Evolutionary conservation across 805 yeast species (phyloP).

Genomic region (Candida loeiensis): DNA sequence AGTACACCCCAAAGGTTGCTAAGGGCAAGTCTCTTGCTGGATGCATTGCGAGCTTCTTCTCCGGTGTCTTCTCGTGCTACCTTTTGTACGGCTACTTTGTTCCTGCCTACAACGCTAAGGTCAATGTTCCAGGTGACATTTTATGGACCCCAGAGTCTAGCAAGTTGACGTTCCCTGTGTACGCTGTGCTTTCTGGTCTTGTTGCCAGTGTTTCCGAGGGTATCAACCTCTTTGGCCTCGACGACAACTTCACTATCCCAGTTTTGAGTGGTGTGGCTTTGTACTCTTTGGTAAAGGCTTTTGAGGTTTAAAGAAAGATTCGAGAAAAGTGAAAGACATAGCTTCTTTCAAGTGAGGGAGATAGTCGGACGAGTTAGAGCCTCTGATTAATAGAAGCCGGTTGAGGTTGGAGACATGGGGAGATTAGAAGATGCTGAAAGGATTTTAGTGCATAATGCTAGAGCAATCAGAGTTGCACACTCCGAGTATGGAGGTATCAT

Average conservation of each 20-base stretch:
- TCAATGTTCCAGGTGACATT: constrained; percentile 55
- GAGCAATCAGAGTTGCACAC: too few relatives aligned
- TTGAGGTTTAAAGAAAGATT: constrained; percentile 1
- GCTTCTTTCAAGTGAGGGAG: too few relatives aligned
- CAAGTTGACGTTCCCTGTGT: constrained; percentile 45
- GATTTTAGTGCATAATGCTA: too few relatives aligned
- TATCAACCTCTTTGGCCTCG: constrained; percentile 69
- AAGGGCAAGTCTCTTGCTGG: constrained; percentile 86
- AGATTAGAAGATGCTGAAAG: too few relatives aligned
- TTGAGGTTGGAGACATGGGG: too few relatives aligned
- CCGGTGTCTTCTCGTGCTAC: constrained; percentile 67
- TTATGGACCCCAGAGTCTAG: constrained; percentile 66
- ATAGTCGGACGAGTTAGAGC: too few relatives aligned
- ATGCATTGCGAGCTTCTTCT: constrained; percentile 74
- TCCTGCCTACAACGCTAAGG: constrained; percentile 51
- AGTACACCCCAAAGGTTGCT: constrained; percentile 73
- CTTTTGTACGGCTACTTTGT: constrained; percentile 70
- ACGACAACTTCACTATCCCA: constrained; percentile 94
- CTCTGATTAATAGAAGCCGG: too few relatives aligned
- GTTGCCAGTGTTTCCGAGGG: constrained; percentile 88
- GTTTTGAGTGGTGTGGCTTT: constrained; percentile 72
- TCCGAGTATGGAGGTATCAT: too few relatives aligned
- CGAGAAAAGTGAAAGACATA: too few relatives aligned
- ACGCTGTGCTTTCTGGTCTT: constrained; percentile 66
- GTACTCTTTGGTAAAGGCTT: constrained; percentile 40